Percentiles rank a stretch among this genome's conserved stretches.
Evolutionary conservation across 371 early-diverging fungal species (phyloP).

Genomic region (Rhizopus arrhizus): DNA sequence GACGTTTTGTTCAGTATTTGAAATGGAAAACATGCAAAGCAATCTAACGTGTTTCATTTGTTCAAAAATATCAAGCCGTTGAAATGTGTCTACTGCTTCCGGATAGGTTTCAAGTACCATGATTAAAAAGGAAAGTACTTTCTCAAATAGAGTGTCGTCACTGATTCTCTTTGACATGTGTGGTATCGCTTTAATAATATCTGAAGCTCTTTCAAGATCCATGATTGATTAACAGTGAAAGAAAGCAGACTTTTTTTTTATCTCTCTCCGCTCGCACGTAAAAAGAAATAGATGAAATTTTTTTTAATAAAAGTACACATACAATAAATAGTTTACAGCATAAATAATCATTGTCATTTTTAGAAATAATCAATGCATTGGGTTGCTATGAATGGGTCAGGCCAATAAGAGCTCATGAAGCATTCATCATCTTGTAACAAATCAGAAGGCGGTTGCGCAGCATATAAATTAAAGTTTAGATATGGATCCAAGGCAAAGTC

Average conservation of each 20-base stretch:
- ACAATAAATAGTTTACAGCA: too few species aligned
- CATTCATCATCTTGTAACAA: constrained; percentile 7
- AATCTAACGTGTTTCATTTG: constrained; percentile 23
- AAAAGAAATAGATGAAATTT: too few species aligned
- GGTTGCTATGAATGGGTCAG: neutral
- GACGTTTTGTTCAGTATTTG: neutral
- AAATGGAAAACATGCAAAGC: neutral
- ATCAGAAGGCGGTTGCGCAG: constrained; percentile 5
- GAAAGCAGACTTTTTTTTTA: too few species aligned
- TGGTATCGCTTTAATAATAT: constrained; percentile 39
- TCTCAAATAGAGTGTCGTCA: constrained; percentile 53
- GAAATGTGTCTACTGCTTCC: constrained; percentile 6
- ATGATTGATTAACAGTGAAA: constrained; percentile 5
- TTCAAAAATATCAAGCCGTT: constrained; percentile 25
- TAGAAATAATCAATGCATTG: too few species aligned
- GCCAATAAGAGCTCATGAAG: constrained; percentile 15
- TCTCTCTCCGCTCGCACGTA: too few species aligned
- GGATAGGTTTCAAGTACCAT: constrained; percentile 14
- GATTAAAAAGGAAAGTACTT: constrained; percentile 38
- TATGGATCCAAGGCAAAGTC: constrained; percentile 17
- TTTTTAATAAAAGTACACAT: too few species aligned
- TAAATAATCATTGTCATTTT: too few species aligned
- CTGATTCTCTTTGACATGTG: constrained; percentile 46
- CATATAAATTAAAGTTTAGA: constrained; percentile 13
- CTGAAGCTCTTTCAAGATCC: constrained; percentile 33